Base-by-base conservation (phyloP, 495 filamentous ascomycete genomes). In the Cercophora samala region DNA sequence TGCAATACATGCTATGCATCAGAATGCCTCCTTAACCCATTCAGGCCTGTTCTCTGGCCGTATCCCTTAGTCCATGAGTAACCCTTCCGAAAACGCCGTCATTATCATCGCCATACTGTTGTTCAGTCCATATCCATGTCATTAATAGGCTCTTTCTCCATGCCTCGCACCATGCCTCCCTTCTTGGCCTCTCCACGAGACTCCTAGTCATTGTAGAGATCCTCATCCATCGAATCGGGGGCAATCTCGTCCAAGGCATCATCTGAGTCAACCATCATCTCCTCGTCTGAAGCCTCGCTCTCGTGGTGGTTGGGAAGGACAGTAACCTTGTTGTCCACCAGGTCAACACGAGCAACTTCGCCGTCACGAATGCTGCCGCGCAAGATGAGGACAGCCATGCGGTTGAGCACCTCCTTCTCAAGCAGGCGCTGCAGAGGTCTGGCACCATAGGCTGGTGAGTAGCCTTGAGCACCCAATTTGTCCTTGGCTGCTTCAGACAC, bases 391-490 rank as follows among this genome's bases (percentile, higher is more conserved):
- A 99, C 89, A 0, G 95, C 95, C 64, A 99, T 80, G 37, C 89
- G 89, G 77, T 99, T 99, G 68, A 99, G 86, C 29, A 99, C 91
- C 77, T 99, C 95, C 77, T 93, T 92, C 81, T 99, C 94, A 68
- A 99, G 96, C 69, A 99, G 84, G 46, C 95, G 85, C 51, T 87
- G 87, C 6, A 99, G 80, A 22, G 95, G 95, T 51, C 95, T 84
- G 37, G 95, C 95, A 75, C 95, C 95, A 70, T 99, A 99, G 0
- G 91, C 92, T 1, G 95, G 95, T 4, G 89, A 93, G 80, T 99
- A 98, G 4, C 95, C 95, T 0, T 92, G 89, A 23, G 83, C 84
- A 68, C 92, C 95, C 13, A 99, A 83, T 74, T 95, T 97, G 68
- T 97, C 92, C 76, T 92, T 93, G 72, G 93, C 95, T 62, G 90